Evolutionary conservation across 192 early-diverging fungal genomes (phyloP), one percentile per base, ranked within the genome.

Genomic region (Gryganskiella cystojenkinii): DNA sequence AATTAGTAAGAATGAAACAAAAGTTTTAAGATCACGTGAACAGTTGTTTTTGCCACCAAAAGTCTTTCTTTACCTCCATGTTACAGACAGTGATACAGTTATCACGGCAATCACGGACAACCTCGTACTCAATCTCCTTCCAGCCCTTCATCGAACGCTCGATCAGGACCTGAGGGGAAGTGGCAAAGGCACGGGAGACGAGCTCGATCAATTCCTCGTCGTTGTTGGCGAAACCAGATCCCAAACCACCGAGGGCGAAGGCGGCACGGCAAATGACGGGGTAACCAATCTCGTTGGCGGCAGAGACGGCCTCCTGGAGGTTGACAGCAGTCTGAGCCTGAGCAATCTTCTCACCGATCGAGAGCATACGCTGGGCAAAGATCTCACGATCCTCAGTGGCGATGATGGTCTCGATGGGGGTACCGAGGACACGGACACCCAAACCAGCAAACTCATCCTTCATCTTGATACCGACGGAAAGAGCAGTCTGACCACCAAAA

Each of bases 71-170:
- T 19, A 85, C 84, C 86, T 99, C 96, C 97, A 99, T 99, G 82
- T 99, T 98, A 87, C 96, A 99, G 55, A 99, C 97, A 27, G 97
- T 99, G 71, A 99, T 97, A 82, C 97, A 99, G 86, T 99, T 99
- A 84, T 99, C 91, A 27, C 86, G 81, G 70, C 89, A 88, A 81
- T 99, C 97, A 50, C 97, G 91, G 8, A 99, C 97, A 43, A 99
- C 97, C 81, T 99, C 97, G 80, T 99, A 97, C 82, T 99, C 97
- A 46, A 99, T 90, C 86, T 99, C 97, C 85, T 99, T 99, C 97
- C 97, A 99, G 25, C 97, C 97, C 87, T 99, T 99, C 97, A 99
- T 99, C 54, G 89, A 91, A 70, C 91, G 88, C 84, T 99, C 97
- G 22, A 99, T 91, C 27, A 99, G 84, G 20, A 99, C 92, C 75